A percentile compares a stretch with the other conserved stretches of the same genome.
These are phyloP conservation scores for Termitomyces sp. DNA, from an alignment of 768 basidiomycete genomes.

Conservation along the genomic window DNA sequence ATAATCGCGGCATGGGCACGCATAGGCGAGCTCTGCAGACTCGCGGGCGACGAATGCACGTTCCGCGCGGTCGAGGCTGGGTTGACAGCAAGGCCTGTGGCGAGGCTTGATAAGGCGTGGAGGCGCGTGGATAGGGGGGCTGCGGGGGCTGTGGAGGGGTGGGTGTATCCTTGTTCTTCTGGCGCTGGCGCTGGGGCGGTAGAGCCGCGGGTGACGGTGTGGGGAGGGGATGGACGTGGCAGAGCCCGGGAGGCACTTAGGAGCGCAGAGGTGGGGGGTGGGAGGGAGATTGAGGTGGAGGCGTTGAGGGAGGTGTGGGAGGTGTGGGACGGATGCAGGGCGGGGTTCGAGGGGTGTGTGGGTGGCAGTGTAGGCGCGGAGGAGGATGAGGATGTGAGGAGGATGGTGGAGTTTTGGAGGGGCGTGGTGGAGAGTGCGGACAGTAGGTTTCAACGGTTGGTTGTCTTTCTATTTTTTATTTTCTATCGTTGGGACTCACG, in stretches of 20 bases:
- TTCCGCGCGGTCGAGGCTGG: constrained; percentile 75
- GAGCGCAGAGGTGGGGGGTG: constrained; percentile 36
- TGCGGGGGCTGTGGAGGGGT: constrained; percentile 57
- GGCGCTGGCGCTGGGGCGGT: too few relatives aligned
- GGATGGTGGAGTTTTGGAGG: constrained; percentile 57
- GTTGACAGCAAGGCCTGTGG: constrained; percentile 70
- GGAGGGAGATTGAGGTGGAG: constrained; percentile 40
- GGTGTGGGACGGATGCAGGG: constrained; percentile 53
- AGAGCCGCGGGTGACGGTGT: constrained; percentile 56
- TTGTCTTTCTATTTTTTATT: not conserved
- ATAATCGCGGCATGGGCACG: constrained; percentile 71
- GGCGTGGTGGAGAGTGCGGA: constrained; percentile 43
- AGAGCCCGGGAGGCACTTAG: constrained; percentile 46
- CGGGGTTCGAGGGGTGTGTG: constrained; percentile 47
- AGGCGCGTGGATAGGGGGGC: constrained; percentile 64
- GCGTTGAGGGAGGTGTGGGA: constrained; percentile 38
- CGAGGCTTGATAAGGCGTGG: constrained; percentile 79
- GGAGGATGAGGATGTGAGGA: constrained; percentile 41
- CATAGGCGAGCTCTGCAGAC: constrained; percentile 69
- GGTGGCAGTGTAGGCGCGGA: constrained; percentile 34
- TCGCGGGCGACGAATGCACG: constrained; percentile 74
- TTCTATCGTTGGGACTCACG: not conserved
- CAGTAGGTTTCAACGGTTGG: constrained; percentile 61
- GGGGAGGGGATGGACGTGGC: constrained; percentile 61
- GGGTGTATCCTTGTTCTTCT: constrained; percentile 45